phyloP scores from a whole-genome alignment of 106 monocot genomes.

The Narthecium ossifragum region DNA sequence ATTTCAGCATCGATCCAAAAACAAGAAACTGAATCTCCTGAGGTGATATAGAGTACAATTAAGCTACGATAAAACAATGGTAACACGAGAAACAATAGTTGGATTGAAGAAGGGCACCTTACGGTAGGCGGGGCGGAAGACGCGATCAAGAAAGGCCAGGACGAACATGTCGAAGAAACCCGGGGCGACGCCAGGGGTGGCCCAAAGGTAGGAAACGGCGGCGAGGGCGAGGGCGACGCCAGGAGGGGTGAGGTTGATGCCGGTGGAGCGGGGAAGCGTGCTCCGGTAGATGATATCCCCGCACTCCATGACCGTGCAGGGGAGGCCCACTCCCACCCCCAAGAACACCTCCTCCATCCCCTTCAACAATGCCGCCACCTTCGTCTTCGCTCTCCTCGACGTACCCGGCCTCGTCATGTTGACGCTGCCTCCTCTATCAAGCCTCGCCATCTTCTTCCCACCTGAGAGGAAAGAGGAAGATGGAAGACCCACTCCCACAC shows the following conservation, averaged over 20 bases:
- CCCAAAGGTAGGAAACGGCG: slow-evolving; percentile 85
- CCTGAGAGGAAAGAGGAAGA: too few species aligned
- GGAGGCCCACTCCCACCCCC: slow-evolving; percentile 88
- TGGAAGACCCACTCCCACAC: too few species aligned
- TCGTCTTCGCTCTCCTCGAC: too few species aligned
- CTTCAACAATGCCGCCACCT: too few species aligned
- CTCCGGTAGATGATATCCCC: slow-evolving; percentile 96
- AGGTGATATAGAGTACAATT: too few species aligned
- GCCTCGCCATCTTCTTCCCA: too few species aligned
- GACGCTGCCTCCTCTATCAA: too few species aligned
- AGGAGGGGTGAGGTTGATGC: slow-evolving; percentile 69
- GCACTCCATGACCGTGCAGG: slow-evolving; percentile 97
- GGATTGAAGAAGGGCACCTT: slow-evolving; percentile 32
- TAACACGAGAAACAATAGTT: background rate
- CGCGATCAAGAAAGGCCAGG: slow-evolving; percentile 69
- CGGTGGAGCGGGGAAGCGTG: slow-evolving; percentile 67
- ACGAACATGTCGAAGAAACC: slow-evolving; percentile 97
- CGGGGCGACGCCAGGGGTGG: slow-evolving; percentile 93
- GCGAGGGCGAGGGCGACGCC: slow-evolving; percentile 77
- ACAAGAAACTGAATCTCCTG: too few species aligned
- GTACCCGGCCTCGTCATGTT: too few species aligned
- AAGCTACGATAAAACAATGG: background rate
- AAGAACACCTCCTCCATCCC: slow-evolving; percentile 31
- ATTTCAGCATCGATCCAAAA: too few species aligned
- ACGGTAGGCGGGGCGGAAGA: slow-evolving; percentile 65